Evolutionary conservation across 2,329 filamentous ascomycete species (phyloP), one percentile per base, ranked within the genome.

Genomic region (Rutstroemia sp.): DNA sequence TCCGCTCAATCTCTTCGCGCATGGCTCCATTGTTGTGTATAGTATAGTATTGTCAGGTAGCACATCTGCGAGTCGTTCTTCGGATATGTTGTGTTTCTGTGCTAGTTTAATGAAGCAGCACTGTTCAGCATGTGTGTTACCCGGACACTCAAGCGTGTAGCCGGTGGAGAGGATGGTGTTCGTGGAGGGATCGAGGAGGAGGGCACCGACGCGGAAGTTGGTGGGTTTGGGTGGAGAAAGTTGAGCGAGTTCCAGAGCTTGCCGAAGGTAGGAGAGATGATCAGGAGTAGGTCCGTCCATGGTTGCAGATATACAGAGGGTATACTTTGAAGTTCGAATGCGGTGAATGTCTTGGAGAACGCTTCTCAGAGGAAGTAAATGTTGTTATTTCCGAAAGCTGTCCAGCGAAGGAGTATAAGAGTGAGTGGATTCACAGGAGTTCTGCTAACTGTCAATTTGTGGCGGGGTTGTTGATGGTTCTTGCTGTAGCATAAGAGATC

Each of bases 61-160:
- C 14, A 77, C 71, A 18, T 74, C 67, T 14, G 71, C 72, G 4
- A 90, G 77, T 0, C 72, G 69, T 52, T 81, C 79, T 62, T 87
- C 84, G 19, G 77, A 58, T 0, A 78, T 73, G 2, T 68, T 67
- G 55, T 80, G 69, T 60, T 74, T 65, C 49, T 74, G 66, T 1
- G 81, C 76, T 14, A 85, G 79, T 71, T 99, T 97, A 49, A 85
- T 73, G 56, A 99, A 79, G 68, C 90, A 95, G 71, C 87, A 92
- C 74, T 99, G 91, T 70, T 99, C 94, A 3, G 94, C 94, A 69
- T 99, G 94, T 0, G 94, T 97, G 74, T 99, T 99, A 44, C 92
- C 94, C 47, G 84, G 79, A 4, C 92, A 82, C 72, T 99, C 92
- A 58, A 96, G 79, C 0, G 94, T 96, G 74, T 92, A 97, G 54